Conservation (phyloP, 495 filamentous ascomycete species). For the Penicillium salamii region DNA sequence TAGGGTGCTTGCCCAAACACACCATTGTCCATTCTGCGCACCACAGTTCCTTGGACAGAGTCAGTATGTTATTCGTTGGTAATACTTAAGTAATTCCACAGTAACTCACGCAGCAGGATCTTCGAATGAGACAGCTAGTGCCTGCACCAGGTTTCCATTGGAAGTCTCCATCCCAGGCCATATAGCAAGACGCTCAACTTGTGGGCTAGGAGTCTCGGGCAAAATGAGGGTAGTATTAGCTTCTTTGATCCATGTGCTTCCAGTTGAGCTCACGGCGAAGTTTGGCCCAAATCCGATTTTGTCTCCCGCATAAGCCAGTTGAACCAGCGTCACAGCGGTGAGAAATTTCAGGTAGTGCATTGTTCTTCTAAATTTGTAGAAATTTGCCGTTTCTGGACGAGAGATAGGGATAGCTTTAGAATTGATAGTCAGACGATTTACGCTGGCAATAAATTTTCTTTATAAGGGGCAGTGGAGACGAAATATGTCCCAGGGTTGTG, state of each 20-base stretch:
- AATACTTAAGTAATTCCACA: background rate
- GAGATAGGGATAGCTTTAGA: too few species aligned
- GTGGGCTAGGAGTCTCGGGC: background rate
- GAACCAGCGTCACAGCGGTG: background rate
- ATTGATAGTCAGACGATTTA: too few species aligned
- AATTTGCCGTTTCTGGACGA: too few species aligned
- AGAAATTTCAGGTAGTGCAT: too few species aligned
- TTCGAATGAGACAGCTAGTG: background rate
- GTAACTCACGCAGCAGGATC: background rate
- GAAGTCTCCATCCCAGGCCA: conserved; percentile 3
- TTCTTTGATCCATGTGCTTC: background rate
- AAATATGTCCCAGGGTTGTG: too few species aligned
- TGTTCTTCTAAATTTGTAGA: too few species aligned
- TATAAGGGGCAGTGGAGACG: too few species aligned
- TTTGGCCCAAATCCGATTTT: background rate
- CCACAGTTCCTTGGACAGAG: too few species aligned
- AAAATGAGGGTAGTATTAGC: background rate
- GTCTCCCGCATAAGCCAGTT: background rate
- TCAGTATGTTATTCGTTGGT: background rate
- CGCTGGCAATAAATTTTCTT: too few species aligned
- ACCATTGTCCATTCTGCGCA: too few species aligned
- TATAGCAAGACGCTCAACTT: background rate
- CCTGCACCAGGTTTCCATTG: background rate
- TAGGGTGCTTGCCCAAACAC: too few species aligned
- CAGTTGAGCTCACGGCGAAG: background rate